Evolutionary conservation across 1,284 basidiomycete genomes (phyloP).

Genomic region (Fomitopsis pinicola): DNA sequence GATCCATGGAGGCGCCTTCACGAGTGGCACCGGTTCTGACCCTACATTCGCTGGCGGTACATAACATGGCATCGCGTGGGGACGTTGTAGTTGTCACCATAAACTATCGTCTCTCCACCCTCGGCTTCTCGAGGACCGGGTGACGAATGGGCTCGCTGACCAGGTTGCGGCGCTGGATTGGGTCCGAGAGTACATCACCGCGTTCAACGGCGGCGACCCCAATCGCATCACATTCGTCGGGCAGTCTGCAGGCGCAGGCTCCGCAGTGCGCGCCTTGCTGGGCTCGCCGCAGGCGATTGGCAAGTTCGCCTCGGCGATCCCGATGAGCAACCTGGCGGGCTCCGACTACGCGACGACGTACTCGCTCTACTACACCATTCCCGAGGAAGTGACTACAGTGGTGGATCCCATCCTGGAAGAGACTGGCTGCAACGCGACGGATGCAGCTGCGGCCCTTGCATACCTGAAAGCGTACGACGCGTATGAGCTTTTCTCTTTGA

Average conservation of each 20-base stretch:
- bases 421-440: conserved; percentile 27
- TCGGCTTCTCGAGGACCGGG: conserved; percentile 35
- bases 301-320: conserved; percentile 41
- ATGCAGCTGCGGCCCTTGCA: conserved; percentile 17
- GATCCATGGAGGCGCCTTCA: conserved; percentile 46
- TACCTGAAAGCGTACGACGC: conserved; percentile 31
- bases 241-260: conserved; percentile 35
- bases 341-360: conserved; percentile 39
- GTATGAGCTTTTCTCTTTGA: conserved; percentile 28
- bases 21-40: conserved; percentile 30
- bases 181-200: conserved; percentile 29
- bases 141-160: conserved; percentile 35
- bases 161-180: conserved; percentile 33
- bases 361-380: conserved; percentile 34
- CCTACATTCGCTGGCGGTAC: conserved; percentile 25
- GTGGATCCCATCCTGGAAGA: conserved; percentile 31
- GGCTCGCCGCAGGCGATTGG: conserved; percentile 39
- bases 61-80: conserved; percentile 36
- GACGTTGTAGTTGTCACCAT: conserved; percentile 43
- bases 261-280: conserved; percentile 38
- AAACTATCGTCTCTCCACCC: conserved; percentile 40
- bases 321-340: conserved; percentile 45
- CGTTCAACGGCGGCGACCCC: conserved; percentile 34
- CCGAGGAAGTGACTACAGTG: conserved; percentile 25
- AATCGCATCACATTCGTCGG: conserved; percentile 35